Evolutionary conservation across 2,329 filamentous ascomycete species (phyloP).

Genomic region (Botrytis cinerea): DNA sequence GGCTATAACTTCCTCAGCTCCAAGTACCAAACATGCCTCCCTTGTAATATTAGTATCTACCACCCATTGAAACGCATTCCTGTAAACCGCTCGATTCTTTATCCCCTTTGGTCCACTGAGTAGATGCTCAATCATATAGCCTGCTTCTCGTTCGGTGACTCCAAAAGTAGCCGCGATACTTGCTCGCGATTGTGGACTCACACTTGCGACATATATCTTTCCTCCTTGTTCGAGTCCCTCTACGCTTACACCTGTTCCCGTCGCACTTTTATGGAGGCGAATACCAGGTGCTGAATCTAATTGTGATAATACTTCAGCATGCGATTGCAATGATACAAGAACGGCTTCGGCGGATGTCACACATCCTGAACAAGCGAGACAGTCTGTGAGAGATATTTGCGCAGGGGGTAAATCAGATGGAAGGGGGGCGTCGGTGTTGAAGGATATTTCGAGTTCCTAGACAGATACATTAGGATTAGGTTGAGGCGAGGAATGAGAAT

Average conservation of each 20-base stretch:
- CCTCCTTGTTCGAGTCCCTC: conserved; percentile 58
- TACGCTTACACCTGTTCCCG: conserved; percentile 45
- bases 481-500: neutral
- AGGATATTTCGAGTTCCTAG: conserved; percentile 77
- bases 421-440: conserved; percentile 73
- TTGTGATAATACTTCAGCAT: conserved; percentile 82
- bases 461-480: neutral
- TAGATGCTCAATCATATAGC: conserved; percentile 79
- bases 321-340: conserved; percentile 91
- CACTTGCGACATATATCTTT: conserved; percentile 87
- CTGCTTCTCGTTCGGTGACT: conserved; percentile 71
- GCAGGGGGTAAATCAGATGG: conserved; percentile 66
- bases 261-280: conserved; percentile 31
- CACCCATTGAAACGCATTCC: conserved; percentile 83
- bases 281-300: conserved; percentile 66
- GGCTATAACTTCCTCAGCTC: conserved; percentile 68
- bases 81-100: conserved; percentile 66
- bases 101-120: conserved; percentile 71
- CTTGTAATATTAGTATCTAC: conserved; percentile 85
- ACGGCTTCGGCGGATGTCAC: conserved; percentile 97
- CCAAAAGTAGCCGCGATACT: conserved; percentile 84
- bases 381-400: conserved; percentile 94
- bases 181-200: conserved; percentile 88
- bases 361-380: conserved; percentile 94
- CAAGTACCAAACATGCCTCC: conserved; percentile 79